Base-by-base conservation (phyloP, 805 yeast genomes). In the Candida berthetii region DNA sequence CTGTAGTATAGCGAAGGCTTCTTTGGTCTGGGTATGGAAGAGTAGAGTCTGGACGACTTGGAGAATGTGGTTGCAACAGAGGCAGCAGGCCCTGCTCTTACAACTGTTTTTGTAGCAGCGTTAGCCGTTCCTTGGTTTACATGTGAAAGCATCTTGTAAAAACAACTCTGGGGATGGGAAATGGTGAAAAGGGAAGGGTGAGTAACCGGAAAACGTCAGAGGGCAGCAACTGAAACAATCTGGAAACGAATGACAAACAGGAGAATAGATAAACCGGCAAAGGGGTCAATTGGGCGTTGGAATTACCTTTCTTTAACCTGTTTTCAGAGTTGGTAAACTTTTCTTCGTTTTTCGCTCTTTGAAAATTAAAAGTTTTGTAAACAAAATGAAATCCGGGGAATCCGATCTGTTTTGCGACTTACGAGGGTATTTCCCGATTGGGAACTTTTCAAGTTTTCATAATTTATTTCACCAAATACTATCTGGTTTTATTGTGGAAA, bases 21-120 rank as follows among this genome's bases (percentile, higher is more conserved):
- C 7, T 70, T 72, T 47, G 80, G 58, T 55, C 74, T 77, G 7
- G 83, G 80, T 43, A 80, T 62, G 48, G 65, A 65, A 1, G 82
- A 80, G 50, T 77, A 73, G 13, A 61, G 64, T 45, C 72, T 70
- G 44, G 48, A 48, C 31, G 48, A 48, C 31, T 49, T 49, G 35
- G 53, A 42, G 22, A 53, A 40, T 16, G 46, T n/a, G 7, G 22
- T 15, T 14, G 38, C 18, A 11, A 17, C 31, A 3, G 46, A 40
- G 35, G 38, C 37, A 5, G 35, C 42, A 11, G 34, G 19, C 9
- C 20, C 34, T 31, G 34, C 11, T 31, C 34, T 31, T 31, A 5
- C 17, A 19, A 31, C 20, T 15, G 34, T 16, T 11, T 31, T 31
- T 31, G 34, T 9, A 14, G 19, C 18, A 10, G 20, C 15, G 19